These are phyloP conservation scores for Daedaleopsis nitida DNA, from an alignment of 768 basidiomycete genomes.

Conservation along the genomic window DNA sequence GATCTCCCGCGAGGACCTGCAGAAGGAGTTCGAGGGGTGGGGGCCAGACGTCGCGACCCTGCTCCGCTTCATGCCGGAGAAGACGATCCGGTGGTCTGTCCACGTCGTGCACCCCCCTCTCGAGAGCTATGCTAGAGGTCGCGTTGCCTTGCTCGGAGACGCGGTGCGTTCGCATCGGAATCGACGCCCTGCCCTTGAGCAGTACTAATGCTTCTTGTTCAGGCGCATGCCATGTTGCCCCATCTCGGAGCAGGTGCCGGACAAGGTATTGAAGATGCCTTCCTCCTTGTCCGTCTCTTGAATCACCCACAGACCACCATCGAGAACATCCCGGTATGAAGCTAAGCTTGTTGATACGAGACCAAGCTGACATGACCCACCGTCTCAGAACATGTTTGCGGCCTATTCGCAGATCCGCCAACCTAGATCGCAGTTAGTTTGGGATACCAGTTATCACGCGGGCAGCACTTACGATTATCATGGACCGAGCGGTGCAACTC, in stretches of 20 bases:
- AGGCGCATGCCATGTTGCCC: conserved; percentile 59
- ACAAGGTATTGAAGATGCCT: conserved; percentile 61
- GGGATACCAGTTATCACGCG: conserved; percentile 40
- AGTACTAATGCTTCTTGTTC: neutral
- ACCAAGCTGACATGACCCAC: neutral
- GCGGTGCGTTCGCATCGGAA: conserved; percentile 30
- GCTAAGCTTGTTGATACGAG: neutral
- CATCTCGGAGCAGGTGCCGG: conserved; percentile 61
- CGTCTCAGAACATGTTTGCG: conserved; percentile 42
- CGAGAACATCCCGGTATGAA: conserved; percentile 43
- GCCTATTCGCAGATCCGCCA: conserved; percentile 48
- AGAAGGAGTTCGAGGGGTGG: conserved; percentile 46
- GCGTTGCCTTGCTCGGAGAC: conserved; percentile 55
- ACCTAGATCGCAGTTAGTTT: conserved; percentile 52
- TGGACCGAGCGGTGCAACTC: conserved; percentile 32
- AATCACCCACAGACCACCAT: conserved; percentile 41
- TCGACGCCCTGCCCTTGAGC: too few species aligned
- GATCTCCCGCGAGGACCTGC: conserved; percentile 44
- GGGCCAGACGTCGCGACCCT: conserved; percentile 46
- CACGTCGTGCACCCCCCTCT: conserved; percentile 51
- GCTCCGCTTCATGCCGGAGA: conserved; percentile 42
- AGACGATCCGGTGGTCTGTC: conserved; percentile 54
- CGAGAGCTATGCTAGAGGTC: conserved; percentile 43
- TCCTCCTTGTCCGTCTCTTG: conserved; percentile 48
- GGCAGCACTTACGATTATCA: conserved; percentile 49